Conservation (phyloP, 202 grass and related monocot species). For the Carex arenaria region DNA sequence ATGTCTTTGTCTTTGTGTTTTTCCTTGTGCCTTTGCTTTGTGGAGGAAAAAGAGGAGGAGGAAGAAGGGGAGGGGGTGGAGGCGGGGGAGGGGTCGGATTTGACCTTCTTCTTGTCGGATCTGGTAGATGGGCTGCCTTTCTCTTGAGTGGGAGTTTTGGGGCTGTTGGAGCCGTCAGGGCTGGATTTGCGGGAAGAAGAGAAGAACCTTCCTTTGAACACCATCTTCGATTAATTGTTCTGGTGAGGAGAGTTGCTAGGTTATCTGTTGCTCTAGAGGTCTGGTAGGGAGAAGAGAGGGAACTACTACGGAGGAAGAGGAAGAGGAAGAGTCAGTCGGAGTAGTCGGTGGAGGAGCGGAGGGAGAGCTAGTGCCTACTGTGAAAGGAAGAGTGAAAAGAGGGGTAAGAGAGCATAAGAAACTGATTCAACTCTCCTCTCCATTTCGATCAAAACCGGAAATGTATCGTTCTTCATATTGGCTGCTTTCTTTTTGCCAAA, state of each 20-base stretch:
- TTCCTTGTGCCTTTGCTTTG: slow-evolving; percentile 63
- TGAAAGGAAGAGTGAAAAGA: slow-evolving; percentile 18
- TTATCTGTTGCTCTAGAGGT: slow-evolving; percentile 21
- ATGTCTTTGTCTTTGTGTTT: slow-evolving; percentile 35
- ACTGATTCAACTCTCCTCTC: background rate
- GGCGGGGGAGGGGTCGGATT: slow-evolving; percentile 42
- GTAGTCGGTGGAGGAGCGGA: background rate
- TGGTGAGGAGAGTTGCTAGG: too few species aligned
- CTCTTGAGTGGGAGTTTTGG: slow-evolving; percentile 47
- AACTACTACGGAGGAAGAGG: background rate
- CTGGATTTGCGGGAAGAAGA: slow-evolving; percentile 73
- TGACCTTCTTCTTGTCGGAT: slow-evolving; percentile 48
- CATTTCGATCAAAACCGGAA: background rate
- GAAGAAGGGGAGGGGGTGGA: slow-evolving; percentile 37
- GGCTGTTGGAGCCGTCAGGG: slow-evolving; percentile 85
- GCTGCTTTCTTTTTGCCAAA: too few species aligned
- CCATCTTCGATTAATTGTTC: slow-evolving; percentile 23
- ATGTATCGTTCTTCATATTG: too few species aligned
- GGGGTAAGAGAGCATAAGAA: slow-evolving; percentile 7
- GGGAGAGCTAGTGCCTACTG: slow-evolving; percentile 5
- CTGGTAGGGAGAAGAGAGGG: background rate
- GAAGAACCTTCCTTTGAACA: slow-evolving; percentile 98
- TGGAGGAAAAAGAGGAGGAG: slow-evolving; percentile 54
- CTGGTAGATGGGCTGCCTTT: slow-evolving; percentile 19
- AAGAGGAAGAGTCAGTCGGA: background rate